Conservation (phyloP, 139 green algal genomes). For the Micromonas pusilla region DNA sequence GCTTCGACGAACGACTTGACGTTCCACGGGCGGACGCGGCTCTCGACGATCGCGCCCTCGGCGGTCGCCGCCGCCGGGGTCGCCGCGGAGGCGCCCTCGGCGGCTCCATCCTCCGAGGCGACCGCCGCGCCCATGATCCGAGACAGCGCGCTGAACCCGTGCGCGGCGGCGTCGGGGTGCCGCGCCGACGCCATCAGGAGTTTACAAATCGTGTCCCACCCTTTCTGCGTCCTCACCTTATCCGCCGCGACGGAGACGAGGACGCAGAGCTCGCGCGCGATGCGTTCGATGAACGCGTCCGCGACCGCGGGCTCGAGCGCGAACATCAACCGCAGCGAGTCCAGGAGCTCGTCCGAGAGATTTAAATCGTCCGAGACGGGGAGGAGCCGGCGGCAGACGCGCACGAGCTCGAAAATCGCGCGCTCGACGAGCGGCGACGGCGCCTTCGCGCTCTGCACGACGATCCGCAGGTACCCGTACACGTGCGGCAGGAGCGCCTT, state of each 20-base stretch:
- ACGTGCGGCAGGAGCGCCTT: conserved; percentile 72
- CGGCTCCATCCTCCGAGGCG: background rate
- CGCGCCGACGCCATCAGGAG: conserved; percentile 69
- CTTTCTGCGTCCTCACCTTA: conserved; percentile 32
- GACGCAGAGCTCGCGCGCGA: conserved; percentile 36
- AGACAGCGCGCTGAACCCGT: conserved; percentile 50
- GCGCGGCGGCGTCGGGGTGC: conserved; percentile 54
- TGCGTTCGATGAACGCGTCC: conserved; percentile 46
- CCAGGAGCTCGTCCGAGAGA: conserved; percentile 62
- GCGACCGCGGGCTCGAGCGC: conserved; percentile 56
- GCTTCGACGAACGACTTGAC: conserved; percentile 42
- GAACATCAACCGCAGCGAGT: conserved; percentile 63
- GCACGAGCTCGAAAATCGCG: conserved; percentile 75
- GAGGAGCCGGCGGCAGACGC: conserved; percentile 78
- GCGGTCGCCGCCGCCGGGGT: too few relatives aligned
- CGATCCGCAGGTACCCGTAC: conserved; percentile 52
- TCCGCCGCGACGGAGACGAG: conserved; percentile 23
- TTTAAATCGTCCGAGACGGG: conserved; percentile 73
- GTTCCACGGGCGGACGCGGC: conserved; percentile 26
- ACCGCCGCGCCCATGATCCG: conserved; percentile 38
- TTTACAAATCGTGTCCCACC: conserved; percentile 72
- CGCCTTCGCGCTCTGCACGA: conserved; percentile 40
- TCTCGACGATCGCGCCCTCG: too few relatives aligned
- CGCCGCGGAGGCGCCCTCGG: too few relatives aligned
- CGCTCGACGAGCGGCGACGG: conserved; percentile 59